Percentiles rank a stretch among this genome's conserved stretches.
Conservation (phyloP, 1,284 basidiomycete species). For the Ganoderma resinaceum region DNA sequence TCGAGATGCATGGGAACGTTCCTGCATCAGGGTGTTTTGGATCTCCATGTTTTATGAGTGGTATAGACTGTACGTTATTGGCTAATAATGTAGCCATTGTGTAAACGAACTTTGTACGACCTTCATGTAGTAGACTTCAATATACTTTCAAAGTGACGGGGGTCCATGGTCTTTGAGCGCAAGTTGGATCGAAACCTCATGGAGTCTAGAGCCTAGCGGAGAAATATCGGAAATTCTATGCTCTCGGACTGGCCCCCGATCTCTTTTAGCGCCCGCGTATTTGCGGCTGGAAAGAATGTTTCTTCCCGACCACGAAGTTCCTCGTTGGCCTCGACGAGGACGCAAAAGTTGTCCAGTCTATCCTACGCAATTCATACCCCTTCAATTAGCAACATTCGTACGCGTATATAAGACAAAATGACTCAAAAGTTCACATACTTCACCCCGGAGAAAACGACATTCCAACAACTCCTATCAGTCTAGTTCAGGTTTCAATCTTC, state of each 20-base stretch:
- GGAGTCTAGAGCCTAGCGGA: no score
- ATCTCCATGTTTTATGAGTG: neutral
- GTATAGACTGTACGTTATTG: slow-evolving; percentile 1
- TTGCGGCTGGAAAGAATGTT: neutral
- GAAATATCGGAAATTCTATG: neutral
- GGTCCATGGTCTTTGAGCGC: neutral
- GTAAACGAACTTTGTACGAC: neutral
- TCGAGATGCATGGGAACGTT: neutral
- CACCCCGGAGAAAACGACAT: neutral
- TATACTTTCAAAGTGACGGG: neutral
- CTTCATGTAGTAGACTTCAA: neutral
- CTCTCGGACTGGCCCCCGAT: neutral
- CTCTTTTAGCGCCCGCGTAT: no score
- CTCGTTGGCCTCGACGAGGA: neutral
- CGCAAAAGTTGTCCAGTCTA: neutral
- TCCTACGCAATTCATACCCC: neutral
- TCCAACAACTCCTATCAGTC: neutral
- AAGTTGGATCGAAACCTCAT: neutral
- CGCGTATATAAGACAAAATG: no score
- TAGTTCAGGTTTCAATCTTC: neutral
- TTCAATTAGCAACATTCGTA: neutral
- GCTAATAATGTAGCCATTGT: neutral
- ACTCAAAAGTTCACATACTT: neutral
- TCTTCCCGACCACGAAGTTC: neutral
- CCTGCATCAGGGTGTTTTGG: neutral